A percentile compares a stretch with the other conserved stretches of the same genome.
phyloP scores from a whole-genome alignment of 345 rosid species.

The Euphorbia tirucalli region DNA sequence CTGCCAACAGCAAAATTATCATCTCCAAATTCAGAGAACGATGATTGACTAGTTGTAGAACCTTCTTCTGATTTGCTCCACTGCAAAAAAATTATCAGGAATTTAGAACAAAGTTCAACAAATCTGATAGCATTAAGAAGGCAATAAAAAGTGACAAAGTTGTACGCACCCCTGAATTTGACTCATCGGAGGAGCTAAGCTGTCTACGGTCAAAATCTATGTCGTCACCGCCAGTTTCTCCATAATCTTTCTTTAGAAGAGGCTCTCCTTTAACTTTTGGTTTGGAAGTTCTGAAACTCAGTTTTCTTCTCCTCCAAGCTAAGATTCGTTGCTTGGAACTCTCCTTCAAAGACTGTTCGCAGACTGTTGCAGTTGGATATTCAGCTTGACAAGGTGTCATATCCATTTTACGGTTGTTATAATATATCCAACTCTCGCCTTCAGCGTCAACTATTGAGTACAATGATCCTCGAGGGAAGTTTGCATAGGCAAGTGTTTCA shows the following conservation, averaged over 20 bases:
- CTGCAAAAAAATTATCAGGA: constrained; percentile 27
- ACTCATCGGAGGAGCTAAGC: constrained; percentile 60
- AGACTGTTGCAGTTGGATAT: constrained; percentile 24
- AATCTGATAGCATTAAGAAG: too few relatives aligned
- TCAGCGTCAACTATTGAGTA: too few relatives aligned
- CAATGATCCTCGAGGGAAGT: constrained; percentile 34
- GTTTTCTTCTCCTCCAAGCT: constrained; percentile 54
- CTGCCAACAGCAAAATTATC: constrained; percentile 56
- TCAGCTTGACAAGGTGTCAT: constrained; percentile 34
- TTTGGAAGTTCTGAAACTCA: constrained; percentile 42
- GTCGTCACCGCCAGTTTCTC: constrained; percentile 67
- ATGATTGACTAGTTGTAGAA: constrained; percentile 38
- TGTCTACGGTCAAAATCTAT: constrained; percentile 60
- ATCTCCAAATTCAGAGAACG: constrained; percentile 57
- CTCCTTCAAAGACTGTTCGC: constrained; percentile 28
- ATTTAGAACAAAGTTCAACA: neutral
- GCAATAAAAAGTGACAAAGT: too few relatives aligned
- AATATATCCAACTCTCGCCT: constrained; percentile 45
- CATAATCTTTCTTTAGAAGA: constrained; percentile 42
- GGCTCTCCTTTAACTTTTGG: constrained; percentile 54
- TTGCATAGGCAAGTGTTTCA: constrained; percentile 50
- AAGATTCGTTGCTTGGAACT: constrained; percentile 41
- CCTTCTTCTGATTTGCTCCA: constrained; percentile 41
- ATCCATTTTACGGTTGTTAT: constrained; percentile 39
- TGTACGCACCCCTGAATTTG: constrained; percentile 37